These are phyloP conservation scores for Bertia moriformis DNA, from an alignment of 2,329 filamentous ascomycete species.

Conservation along the genomic window DNA sequence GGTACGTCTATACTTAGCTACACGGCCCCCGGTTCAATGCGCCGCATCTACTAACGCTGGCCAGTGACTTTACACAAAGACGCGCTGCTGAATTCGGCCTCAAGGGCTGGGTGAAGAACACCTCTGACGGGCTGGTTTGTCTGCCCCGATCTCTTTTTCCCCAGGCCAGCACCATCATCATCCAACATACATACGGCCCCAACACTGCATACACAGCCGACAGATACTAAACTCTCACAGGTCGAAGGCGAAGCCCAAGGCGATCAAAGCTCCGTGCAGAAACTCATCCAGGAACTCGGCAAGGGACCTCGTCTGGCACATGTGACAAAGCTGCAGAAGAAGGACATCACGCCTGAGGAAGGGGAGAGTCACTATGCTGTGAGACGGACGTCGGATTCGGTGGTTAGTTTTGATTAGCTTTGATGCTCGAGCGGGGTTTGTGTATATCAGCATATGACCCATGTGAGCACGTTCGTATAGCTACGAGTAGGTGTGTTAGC, in stretches of 20 bases:
- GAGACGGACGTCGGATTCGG: constrained; percentile 31
- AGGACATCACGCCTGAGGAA: constrained; percentile 47
- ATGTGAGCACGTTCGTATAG: too few species aligned
- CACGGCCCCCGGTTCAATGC: too few species aligned
- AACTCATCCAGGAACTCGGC: constrained; percentile 62
- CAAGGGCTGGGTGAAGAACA: constrained; percentile 50
- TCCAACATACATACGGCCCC: neutral
- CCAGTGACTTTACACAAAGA: constrained; percentile 37
- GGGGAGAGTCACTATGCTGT: constrained; percentile 31
- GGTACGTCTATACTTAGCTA: constrained; percentile 26
- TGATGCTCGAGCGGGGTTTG: too few species aligned
- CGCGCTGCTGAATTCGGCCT: constrained; percentile 32
- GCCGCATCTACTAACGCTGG: too few species aligned
- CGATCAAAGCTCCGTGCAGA: constrained; percentile 42
- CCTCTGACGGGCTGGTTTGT: constrained; percentile 34
- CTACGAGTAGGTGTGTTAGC: too few species aligned
- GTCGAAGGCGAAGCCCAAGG: constrained; percentile 86
- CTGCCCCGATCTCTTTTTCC: neutral
- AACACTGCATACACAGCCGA: constrained; percentile 10
- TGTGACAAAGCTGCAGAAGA: constrained; percentile 61
- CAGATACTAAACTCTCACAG: constrained; percentile 35
- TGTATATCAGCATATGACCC: too few species aligned
- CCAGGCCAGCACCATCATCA: neutral
- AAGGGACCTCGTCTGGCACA: constrained; percentile 58
- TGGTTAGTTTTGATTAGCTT: too few species aligned